phyloP scores from a whole-genome alignment of 257 asterid species.

The Sherardia arvensis region DNA sequence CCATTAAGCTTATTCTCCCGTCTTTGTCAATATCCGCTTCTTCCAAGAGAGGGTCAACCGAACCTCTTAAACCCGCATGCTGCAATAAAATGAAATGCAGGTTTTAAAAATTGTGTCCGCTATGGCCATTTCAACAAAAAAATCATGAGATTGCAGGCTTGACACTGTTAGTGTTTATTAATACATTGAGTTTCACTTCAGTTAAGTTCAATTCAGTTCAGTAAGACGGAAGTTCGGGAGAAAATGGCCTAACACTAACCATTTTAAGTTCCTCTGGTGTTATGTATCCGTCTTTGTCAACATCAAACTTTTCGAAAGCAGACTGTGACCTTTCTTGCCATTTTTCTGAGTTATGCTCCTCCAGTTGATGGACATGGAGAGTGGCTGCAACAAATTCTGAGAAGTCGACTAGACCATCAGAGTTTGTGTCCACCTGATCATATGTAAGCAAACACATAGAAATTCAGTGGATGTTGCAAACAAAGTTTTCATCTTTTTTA shows the following conservation, averaged over 20 bases:
- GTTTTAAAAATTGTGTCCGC: too few species aligned
- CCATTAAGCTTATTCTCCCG: slow-evolving; percentile 84
- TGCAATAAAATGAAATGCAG: slow-evolving; percentile 16
- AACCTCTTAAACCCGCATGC: slow-evolving; percentile 79
- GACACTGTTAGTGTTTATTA: too few species aligned
- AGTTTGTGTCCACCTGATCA: slow-evolving; percentile 79
- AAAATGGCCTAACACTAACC: slow-evolving; percentile 35
- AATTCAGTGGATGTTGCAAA: background rate
- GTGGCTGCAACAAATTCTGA: slow-evolving; percentile 96
- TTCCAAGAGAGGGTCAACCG: slow-evolving; percentile 77
- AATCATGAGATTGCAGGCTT: too few species aligned
- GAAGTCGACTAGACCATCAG: slow-evolving; percentile 96
- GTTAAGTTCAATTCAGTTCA: too few species aligned
- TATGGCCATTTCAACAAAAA: background rate
- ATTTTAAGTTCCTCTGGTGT: slow-evolving; percentile 86
- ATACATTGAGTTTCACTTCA: too few species aligned
- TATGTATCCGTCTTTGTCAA: slow-evolving; percentile 84
- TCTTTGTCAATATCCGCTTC: slow-evolving; percentile 98
- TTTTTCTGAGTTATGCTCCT: slow-evolving; percentile 73
- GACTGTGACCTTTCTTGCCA: slow-evolving; percentile 80
- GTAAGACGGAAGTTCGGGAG: background rate
- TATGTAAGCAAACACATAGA: slow-evolving; percentile 4
- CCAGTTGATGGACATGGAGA: slow-evolving; percentile 83
- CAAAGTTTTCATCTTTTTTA: background rate
- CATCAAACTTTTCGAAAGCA: slow-evolving; percentile 91